These are phyloP conservation scores for Microcyclospora tardicrescens DNA, from an alignment of 2,329 filamentous ascomycete species.

Conservation along the genomic window DNA sequence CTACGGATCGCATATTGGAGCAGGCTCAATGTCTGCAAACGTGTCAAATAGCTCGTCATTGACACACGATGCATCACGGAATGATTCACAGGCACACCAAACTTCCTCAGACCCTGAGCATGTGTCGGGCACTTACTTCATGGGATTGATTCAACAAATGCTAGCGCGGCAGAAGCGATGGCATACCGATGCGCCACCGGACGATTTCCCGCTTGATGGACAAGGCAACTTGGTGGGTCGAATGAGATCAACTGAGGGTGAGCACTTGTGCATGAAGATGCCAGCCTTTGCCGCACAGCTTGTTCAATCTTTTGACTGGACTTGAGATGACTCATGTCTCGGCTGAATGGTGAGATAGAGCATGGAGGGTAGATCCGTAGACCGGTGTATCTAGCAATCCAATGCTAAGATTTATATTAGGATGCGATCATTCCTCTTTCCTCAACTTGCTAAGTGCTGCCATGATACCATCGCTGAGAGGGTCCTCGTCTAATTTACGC, in stretches of 20 bases:
- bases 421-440: conserved; percentile 10
- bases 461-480: conserved; percentile 45
- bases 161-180: conserved; percentile 31
- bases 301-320: conserved; percentile 16
- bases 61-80: no score
- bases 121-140: conserved; percentile 15
- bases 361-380: no score
- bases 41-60: no score
- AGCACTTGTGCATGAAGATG: conserved; percentile 22
- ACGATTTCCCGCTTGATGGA: conserved; percentile 12
- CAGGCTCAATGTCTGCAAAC: no score
- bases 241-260: conserved; percentile 8
- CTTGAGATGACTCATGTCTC: conserved; percentile 1
- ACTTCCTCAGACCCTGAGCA: neutral
- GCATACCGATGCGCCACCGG: conserved; percentile 20
- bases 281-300: conserved; percentile 11
- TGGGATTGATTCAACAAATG: conserved; percentile 25
- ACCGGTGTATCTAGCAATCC: neutral
- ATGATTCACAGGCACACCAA: no score
- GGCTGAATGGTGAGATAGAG: no score
- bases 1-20: conserved; percentile 21
- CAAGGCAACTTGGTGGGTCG: conserved; percentile 8
- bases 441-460: conserved; percentile 45
- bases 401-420: neutral
- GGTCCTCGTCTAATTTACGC: conserved; percentile 28